phyloP scores from a whole-genome alignment of 1,284 basidiomycete genomes.

The Sphagnurus paluster region DNA sequence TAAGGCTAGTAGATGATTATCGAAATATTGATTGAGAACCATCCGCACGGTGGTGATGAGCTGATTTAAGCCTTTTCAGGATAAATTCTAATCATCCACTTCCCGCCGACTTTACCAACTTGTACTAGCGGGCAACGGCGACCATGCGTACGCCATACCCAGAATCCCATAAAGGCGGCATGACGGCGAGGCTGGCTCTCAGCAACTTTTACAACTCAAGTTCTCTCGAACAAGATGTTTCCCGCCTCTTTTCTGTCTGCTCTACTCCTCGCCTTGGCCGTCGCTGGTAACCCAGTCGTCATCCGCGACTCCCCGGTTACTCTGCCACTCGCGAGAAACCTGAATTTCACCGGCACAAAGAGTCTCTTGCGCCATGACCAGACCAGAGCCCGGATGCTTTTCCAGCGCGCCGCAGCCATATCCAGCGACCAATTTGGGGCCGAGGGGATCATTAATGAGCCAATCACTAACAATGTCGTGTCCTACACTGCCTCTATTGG shows the following conservation, averaged over 20 bases:
- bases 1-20: too few species aligned
- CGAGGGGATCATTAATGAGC: conserved; percentile 36
- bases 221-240: conserved; percentile 22
- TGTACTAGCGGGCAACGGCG: too few species aligned
- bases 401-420: conserved; percentile 36
- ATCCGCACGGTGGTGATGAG: too few species aligned
- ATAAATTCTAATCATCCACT: neutral
- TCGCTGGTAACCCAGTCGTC: conserved; percentile 46
- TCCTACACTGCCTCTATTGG: conserved; percentile 55
- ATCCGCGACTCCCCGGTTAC: conserved; percentile 40
- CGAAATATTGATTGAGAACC: too few species aligned
- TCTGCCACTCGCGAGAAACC: conserved; percentile 47
- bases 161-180: conserved; percentile 11
- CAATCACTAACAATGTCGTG: conserved; percentile 46
- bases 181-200: neutral
- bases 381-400: conserved; percentile 46
- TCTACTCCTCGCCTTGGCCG: conserved; percentile 44
- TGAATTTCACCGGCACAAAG: conserved; percentile 46
- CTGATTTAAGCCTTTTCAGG: too few species aligned
- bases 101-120: neutral
- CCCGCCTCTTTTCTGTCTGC: conserved; percentile 38
- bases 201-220: neutral
- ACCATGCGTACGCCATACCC: conserved; percentile 5
- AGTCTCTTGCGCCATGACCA: conserved; percentile 56
- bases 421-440: conserved; percentile 26